phyloP scores from a whole-genome alignment of 1,284 basidiomycete genomes.

The Malassezia sp. region DNA sequence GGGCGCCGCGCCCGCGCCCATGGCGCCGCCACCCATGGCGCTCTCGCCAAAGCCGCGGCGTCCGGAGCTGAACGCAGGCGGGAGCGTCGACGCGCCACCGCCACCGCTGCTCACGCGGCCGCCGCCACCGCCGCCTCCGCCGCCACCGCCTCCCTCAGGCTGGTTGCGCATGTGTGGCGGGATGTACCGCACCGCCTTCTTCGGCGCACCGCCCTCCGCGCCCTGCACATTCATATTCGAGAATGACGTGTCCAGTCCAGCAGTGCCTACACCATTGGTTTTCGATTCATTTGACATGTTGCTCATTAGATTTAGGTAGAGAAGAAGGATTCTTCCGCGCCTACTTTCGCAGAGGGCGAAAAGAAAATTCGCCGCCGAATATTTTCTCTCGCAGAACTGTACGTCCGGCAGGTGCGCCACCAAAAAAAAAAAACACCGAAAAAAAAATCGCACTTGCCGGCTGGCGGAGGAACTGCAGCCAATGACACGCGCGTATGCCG shows the following conservation, averaged over 20 bases:
- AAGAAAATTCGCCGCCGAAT: constrained; percentile 11
- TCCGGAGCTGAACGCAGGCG: constrained; percentile 28
- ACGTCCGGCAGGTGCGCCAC: too few relatives aligned
- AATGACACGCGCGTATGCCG: too few relatives aligned
- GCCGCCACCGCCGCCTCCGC: too few relatives aligned
- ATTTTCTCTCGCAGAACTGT: not conserved
- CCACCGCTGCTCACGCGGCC: too few relatives aligned
- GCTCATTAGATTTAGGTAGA: not conserved
- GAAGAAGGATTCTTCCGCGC: constrained; percentile 6
- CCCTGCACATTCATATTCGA: constrained; percentile 14
- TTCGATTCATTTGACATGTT: constrained; percentile 36
- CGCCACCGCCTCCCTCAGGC: constrained; percentile 8
- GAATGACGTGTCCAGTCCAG: constrained; percentile 57
- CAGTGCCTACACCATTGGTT: constrained; percentile 49
- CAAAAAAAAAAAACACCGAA: too few relatives aligned
- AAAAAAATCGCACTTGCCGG: too few relatives aligned
- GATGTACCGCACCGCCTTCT: constrained; percentile 9
- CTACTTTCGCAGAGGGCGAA: not conserved
- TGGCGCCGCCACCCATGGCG: constrained; percentile 27
- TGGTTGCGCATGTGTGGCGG: constrained; percentile 16
- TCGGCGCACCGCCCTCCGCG: not conserved
- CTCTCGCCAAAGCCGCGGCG: constrained; percentile 24
- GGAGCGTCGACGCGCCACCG: constrained; percentile 12
- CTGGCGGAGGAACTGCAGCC: too few relatives aligned
- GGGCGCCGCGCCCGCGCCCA: constrained; percentile 18